Base-by-base conservation (phyloP, 257 asterid genomes). In the Gentiana straminea region DNA sequence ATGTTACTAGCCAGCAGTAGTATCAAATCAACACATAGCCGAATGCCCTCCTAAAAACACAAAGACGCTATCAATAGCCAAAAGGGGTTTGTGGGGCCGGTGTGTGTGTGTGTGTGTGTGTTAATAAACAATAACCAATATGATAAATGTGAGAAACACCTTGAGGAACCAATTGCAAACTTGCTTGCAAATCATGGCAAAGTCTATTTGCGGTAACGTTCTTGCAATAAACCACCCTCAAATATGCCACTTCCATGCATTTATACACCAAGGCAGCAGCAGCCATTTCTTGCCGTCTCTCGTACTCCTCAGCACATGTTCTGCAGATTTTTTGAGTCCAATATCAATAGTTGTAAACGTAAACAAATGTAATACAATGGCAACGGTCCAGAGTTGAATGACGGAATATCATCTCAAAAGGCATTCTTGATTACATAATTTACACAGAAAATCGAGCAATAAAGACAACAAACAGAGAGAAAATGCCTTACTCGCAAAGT, bases 191-290 rank as follows among this genome's bases (percentile, higher is more conserved):
- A 70, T 80, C 94, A 44, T 57, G 81, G 65, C 83, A 79, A 52
- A 74, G 60, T 76, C 81, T 72, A 50, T 60, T 45, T 33, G 84
- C 52, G 64, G 69, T 67, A 49, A 79, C 71, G 64, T 79, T 79
- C 79, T 79, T 86, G 84, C 83, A 82, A 68, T 76, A 81, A 57
- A 84, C 82, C 60, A 84, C 71, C 73, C 80, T 84, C 84, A 86
- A 62, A 73, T 83, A 77, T 54, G 96, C 89, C 73, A 86, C 95
- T 75, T 90, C 96, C 84, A 81, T 66, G 61, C 98, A 86, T 72
- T 90, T 90, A 73, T 80, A 86, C 69, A 89, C 87, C 84, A 90
- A 72, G 57, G 96, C 84, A 65, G 96, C 94, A 57, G 86, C 78
- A 63, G 89, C 89, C 82, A 80, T 60, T 67, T 90, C 94, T 63